Evolutionary conservation across 2,329 filamentous ascomycete genomes (phyloP), one percentile per base, ranked within the genome.

Genomic region (Xylariaceae sp.): DNA sequence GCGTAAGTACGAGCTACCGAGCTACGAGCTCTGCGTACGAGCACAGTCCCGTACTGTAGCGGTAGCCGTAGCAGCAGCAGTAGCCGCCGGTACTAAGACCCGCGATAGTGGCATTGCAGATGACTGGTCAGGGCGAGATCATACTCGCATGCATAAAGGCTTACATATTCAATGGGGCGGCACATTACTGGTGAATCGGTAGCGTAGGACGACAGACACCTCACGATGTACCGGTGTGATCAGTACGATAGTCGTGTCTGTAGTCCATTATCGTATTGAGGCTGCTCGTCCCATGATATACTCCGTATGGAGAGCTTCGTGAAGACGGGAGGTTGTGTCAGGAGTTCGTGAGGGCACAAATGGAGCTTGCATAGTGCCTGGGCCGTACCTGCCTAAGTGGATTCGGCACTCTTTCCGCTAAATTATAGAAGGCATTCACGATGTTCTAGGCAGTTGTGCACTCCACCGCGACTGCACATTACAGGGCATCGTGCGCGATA

Each of bases 111-210:
- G 37, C 37, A 41, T 41, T 41, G 37, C 15, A 53, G 59, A 59
- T 59, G 53, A 45, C 53, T 10, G 41, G 55, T 53, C 44, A 53
- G 53, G 53, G 51, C 50, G 37, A n/a, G 50, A 9, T 37, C 9
- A 45, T 59, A 23, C 53, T 57, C 53, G 54, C 41, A 35, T 57
- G 60, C 60, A 61, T 61, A 37, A 60, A 57, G 45, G 57, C 54
- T 59, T 54, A 61, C 57, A 57, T 54, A 54, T 53, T 59, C 23
- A 30, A 30, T 41, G 37, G 37, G 37, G 13, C 37, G 8, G 37
- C 37, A 13, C 23, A 30, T 30, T 30, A 30, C 23, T 30, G 23
- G 23, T 30, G 23, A 30, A 30, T 30, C 23, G 23, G 23, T 30
- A 30, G 23, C 23, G 23, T 30, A 30, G 23, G 23, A 30, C 23